These are phyloP conservation scores for Rhexocercosporidium sp. DNA, from an alignment of 2,329 filamentous ascomycete species.

Conservation along the genomic window DNA sequence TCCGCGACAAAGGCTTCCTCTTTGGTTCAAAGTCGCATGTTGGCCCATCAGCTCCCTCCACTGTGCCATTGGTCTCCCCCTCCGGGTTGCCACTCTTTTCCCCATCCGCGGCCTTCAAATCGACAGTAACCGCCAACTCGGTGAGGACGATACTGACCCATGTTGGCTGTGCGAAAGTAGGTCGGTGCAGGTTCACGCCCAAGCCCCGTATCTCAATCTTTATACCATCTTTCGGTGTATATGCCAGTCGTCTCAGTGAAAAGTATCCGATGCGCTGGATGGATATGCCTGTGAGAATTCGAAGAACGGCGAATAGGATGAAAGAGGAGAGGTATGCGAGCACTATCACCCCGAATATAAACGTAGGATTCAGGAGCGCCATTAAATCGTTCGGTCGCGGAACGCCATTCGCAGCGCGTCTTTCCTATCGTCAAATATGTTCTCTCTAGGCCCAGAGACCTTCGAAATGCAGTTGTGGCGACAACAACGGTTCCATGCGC, in stretches of 20 bases:
- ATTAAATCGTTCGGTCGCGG: conserved; percentile 47
- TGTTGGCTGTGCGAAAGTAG: conserved; percentile 95
- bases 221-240: conserved; percentile 86
- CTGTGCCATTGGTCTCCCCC: conserved; percentile 35
- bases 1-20: conserved; percentile 29
- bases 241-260: conserved; percentile 88
- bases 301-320: conserved; percentile 88
- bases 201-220: conserved; percentile 89
- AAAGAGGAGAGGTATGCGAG: conserved; percentile 91
- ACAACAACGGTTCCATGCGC: conserved; percentile 5
- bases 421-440: not conserved
- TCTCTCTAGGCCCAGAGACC: not conserved
- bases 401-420: conserved; percentile 31
- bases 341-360: conserved; percentile 83
- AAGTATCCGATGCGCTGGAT: conserved; percentile 95
- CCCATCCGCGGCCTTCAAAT: conserved; percentile 69
- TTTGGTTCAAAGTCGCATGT: conserved; percentile 30
- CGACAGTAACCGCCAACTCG: conserved; percentile 83
- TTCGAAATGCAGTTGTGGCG: not conserved
- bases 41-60: conserved; percentile 36
- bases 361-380: conserved; percentile 76
- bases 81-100: conserved; percentile 40
- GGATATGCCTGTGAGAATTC: conserved; percentile 90
- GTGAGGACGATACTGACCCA: conserved; percentile 91
- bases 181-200: conserved; percentile 86